Percentiles rank a stretch among this genome's conserved stretches.
phyloP scores from a whole-genome alignment of 345 rosid genomes.

The Litchi chinensis region DNA sequence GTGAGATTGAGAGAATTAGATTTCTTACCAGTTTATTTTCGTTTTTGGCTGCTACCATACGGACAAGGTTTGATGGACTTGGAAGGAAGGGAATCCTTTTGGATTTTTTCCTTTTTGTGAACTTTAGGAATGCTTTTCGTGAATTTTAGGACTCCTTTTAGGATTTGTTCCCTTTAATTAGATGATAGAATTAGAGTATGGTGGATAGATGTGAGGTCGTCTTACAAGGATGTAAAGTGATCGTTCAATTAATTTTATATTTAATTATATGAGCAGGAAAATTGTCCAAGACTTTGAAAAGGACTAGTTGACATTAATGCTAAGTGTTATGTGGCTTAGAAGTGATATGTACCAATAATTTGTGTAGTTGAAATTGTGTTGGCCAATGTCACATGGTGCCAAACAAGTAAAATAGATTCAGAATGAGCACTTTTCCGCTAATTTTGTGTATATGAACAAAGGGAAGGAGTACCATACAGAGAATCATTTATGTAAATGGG shows the following conservation, averaged over 20 bases:
- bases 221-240: neutral
- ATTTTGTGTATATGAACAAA: neutral
- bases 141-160: neutral
- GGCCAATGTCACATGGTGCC: neutral
- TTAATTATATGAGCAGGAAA: neutral
- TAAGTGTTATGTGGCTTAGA: neutral
- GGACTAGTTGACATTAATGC: neutral
- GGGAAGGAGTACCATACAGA: neutral
- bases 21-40: neutral
- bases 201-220: neutral
- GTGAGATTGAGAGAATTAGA: neutral
- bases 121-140: neutral
- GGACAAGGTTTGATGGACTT: neutral
- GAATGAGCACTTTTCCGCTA: neutral
- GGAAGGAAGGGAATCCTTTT: neutral
- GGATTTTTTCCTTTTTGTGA: neutral
- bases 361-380: neutral
- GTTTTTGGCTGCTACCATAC: neutral
- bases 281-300: neutral
- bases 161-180: neutral
- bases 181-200: neutral
- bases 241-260: neutral
- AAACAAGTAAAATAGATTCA: neutral
- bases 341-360: neutral
- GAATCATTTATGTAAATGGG: neutral